Evolutionary conservation across 306 rosid genomes (phyloP), one percentile per base, ranked within the genome.

Genomic region (Vigna nakashimae): DNA sequence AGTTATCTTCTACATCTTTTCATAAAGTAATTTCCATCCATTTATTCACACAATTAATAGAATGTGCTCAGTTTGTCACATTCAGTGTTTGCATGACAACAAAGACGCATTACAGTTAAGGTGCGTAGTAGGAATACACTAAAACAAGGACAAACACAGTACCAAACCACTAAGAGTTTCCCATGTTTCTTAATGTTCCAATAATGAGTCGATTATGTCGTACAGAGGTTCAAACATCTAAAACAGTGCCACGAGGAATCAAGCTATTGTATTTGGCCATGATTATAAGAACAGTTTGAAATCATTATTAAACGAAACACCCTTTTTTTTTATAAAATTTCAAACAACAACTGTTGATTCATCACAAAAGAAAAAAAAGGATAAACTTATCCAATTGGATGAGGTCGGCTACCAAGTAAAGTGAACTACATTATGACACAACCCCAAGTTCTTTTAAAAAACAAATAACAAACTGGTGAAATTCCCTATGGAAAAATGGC

Each of bases 101-200:
- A 76, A 70, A 57, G 34, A 34, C 15, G 42, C 46, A 57, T 36
- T 43, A 81, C 43, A 59, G 77, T 69, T 24, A 62, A 82, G 69
- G 53, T 52, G n/a, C 53, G 76, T 71, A 30, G 13, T 58, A 59
- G 34, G 58, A 26, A 26, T 26, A 50, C 18, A 55, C 26, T 43
- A 70, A 26, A n/a, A 28, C 65, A 26, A 26, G 22, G 71, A 75
- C 63, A 38, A 65, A 66, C 80, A 66, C 45, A 45, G 18, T 26
- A 68, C 20, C 64, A 50, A 74, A 58, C 73, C 72, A 74, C 74
- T 69, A 68, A 48, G 76, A 9, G 11, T 13, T 78, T 72, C 63
- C 45, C 13, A 0, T 58, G 55, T 16, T 76, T 82, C 46, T 52
- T 62, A 69, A 58, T 69, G 63, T 64, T 53, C 75, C 74, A 76